Percentiles rank a stretch among this genome's conserved stretches.
These are phyloP conservation scores for Rosa persica DNA, from an alignment of 306 rosid species.

Conservation along the genomic window DNA sequence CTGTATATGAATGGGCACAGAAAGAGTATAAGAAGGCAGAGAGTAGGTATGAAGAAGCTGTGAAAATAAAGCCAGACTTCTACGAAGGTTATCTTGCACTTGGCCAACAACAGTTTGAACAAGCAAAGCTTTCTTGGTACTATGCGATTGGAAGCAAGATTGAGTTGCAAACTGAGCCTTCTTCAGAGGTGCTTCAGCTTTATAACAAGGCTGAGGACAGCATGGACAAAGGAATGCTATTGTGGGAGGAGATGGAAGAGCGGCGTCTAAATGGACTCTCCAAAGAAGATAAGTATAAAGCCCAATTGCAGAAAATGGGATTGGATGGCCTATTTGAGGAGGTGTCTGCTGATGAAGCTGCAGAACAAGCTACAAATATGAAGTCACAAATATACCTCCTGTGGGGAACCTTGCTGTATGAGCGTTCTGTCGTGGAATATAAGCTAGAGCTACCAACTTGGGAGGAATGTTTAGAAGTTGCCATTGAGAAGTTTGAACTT, in stretches of 20 bases:
- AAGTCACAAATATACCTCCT: conserved; percentile 74
- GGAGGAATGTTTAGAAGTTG: conserved; percentile 93
- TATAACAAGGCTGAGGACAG: conserved; percentile 90
- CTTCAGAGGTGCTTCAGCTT: conserved; percentile 63
- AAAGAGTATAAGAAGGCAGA: conserved; percentile 73
- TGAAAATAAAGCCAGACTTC: conserved; percentile 70
- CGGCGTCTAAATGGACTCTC: conserved; percentile 75
- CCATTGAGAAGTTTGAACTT: conserved; percentile 89
- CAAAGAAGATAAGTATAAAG: conserved; percentile 59
- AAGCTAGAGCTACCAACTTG: conserved; percentile 79
- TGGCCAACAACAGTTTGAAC: conserved; percentile 87
- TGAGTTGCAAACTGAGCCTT: conserved; percentile 44
- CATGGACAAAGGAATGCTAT: conserved; percentile 85
- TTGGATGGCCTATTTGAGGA: conserved; percentile 59
- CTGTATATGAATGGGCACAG: conserved; percentile 71
- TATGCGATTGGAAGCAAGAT: conserved; percentile 51
- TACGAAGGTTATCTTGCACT: conserved; percentile 86
- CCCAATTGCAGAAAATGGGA: conserved; percentile 63
- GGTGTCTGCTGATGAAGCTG: conserved; percentile 65
- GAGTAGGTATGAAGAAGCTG: conserved; percentile 64
- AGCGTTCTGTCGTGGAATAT: conserved; percentile 86
- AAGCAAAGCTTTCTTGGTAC: conserved; percentile 85
- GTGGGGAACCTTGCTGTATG: conserved; percentile 88
- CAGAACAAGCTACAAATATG: conserved; percentile 73
- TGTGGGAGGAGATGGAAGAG: conserved; percentile 90